Conservation (phyloP, 805 yeast genomes). For the Barnettozyma sucrosica region DNA sequence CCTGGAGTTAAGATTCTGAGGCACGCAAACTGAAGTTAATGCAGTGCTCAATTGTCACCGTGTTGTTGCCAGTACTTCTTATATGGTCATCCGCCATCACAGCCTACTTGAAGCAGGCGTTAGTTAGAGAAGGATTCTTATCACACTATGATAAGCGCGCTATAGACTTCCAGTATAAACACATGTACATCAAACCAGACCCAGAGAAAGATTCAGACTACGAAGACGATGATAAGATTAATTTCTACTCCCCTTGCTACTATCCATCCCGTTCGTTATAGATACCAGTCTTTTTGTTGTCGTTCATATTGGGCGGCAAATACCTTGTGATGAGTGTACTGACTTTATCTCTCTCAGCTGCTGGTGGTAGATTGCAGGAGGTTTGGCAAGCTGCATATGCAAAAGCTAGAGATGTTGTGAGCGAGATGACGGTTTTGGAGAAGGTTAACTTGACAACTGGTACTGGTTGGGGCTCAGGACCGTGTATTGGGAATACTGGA, state of each 20-base stretch:
- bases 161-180: slow-evolving; percentile 16
- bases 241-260: slow-evolving; percentile 18
- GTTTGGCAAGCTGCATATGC: slow-evolving; percentile 55
- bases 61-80: neutral
- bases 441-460: slow-evolving; percentile 51
- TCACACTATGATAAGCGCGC: slow-evolving; percentile 6
- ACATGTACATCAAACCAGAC: slow-evolving; percentile 22
- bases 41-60: neutral
- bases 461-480: slow-evolving; percentile 58
- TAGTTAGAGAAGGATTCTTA: neutral
- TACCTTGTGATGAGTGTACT: neutral
- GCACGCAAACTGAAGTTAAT: neutral
- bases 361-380: slow-evolving; percentile 43
- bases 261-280: slow-evolving; percentile 23
- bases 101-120: neutral
- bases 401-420: slow-evolving; percentile 49
- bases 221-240: slow-evolving; percentile 17
- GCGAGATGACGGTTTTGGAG: slow-evolving; percentile 50
- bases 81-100: neutral
- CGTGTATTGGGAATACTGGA: slow-evolving; percentile 59
- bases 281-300: neutral
- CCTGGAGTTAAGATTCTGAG: neutral
- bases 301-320: neutral
- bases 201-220: slow-evolving; percentile 7
- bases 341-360: slow-evolving; percentile 18